phyloP scores from a whole-genome alignment of 2,329 filamentous ascomycete genomes.

The Colletotrichum neosansevieriae region DNA sequence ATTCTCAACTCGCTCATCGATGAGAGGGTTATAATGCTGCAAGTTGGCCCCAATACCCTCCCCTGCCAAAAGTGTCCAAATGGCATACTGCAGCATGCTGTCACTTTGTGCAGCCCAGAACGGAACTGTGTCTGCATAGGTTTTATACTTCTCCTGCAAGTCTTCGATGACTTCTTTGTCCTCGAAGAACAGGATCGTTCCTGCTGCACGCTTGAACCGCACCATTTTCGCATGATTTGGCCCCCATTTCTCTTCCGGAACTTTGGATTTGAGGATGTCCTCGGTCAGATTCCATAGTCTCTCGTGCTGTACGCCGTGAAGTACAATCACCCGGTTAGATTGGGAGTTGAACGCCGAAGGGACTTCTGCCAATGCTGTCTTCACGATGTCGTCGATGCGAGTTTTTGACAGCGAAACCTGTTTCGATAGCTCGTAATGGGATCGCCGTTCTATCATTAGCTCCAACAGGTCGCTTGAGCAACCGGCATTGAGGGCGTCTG shows the following conservation, averaged over 20 bases:
- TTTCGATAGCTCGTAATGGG: constrained; percentile 76
- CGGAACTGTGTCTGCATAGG: constrained; percentile 84
- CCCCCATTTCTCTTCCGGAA: constrained; percentile 74
- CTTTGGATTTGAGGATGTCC: constrained; percentile 74
- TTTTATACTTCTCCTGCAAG: constrained; percentile 75
- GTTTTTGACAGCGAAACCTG: constrained; percentile 67
- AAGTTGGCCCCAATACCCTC: constrained; percentile 90
- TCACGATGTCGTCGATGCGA: constrained; percentile 74
- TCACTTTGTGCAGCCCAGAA: constrained; percentile 80
- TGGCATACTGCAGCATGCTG: constrained; percentile 84
- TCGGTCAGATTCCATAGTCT: constrained; percentile 84
- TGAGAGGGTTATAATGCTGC: constrained; percentile 92
- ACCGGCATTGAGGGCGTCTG: constrained; percentile 18
- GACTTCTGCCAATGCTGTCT: constrained; percentile 73
- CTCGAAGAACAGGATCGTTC: constrained; percentile 90
- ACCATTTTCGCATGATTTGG: constrained; percentile 57
- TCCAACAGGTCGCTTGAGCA: constrained; percentile 68
- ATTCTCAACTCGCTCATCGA: constrained; percentile 77
- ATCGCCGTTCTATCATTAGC: constrained; percentile 75
- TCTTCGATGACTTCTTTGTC: constrained; percentile 75
- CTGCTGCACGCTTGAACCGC: constrained; percentile 78
- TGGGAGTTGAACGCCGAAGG: constrained; percentile 93
- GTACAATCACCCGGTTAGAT: constrained; percentile 80
- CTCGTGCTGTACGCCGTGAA: constrained; percentile 86
- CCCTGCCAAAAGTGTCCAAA: constrained; percentile 85